Evolutionary conservation across 208 protist genomes (phyloP), one percentile per base, ranked within the genome.

Genomic region (Porcisia hertigi): DNA sequence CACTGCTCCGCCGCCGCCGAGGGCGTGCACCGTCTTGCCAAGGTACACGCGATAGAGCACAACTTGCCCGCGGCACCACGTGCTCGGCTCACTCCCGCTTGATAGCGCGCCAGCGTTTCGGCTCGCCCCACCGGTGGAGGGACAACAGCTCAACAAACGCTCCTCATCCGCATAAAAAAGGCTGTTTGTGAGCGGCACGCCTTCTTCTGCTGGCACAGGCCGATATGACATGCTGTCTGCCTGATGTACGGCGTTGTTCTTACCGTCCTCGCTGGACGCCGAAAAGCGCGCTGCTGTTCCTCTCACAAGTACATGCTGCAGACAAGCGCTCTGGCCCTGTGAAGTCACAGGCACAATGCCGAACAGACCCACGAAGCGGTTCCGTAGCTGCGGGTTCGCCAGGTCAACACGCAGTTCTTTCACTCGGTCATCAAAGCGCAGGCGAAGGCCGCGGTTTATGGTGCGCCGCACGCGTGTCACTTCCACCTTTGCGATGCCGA

Each of bases 121-220:
- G 34, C 20, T 65, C 30, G 53, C 53, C 12, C 45, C 54, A 0
- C 20, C 23, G 20, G 63, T 43, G 34, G n/a, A 23, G 80, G 34
- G 64, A 9, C 82, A 69, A 41, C 76, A 71, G 30, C 69, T 73
- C 52, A 79, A 55, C 52, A 97, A 81, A 11, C 93, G 90, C 53
- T 77, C 87, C 75, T 97, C 87, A 60, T 98, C 93, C 5, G 91
- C 90, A 65, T 93, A 83, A 75, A 92, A 95, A 45, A 97, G 83
- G 63, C 89, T 95, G 78, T 98, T 97, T 7, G 91, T 96, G 5
- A 98, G 81, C 0, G 94, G 89, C 6, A 98, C 83, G 36, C 93
- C 93, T 43, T 94, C 84, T n/a, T 75, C 75, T 36, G 70, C 52
- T n/a, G 81, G 65, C 3, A 76, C 52, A 8, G 70, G 79, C 12